A percentile compares a stretch with the other conserved stretches of the same genome.
These are phyloP conservation scores for Pluteus cervinus DNA, from an alignment of 768 basidiomycete species.

Conservation along the genomic window DNA sequence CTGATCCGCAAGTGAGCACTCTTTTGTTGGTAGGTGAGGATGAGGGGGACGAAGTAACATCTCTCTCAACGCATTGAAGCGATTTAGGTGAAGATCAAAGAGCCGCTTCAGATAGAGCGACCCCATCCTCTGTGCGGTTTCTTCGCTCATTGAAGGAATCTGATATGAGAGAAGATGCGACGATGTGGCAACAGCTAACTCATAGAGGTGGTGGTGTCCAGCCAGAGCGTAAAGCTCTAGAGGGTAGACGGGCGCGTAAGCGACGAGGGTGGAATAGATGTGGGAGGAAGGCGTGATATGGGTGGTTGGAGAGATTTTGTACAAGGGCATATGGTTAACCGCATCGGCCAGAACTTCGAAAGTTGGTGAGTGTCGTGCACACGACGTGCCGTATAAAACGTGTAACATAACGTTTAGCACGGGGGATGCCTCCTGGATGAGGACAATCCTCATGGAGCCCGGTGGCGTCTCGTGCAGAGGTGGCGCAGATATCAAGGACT, in stretches of 20 bases:
- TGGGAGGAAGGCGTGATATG: conserved; percentile 21
- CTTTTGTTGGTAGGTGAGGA: conserved; percentile 20
- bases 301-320: conserved; percentile 15
- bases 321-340: conserved; percentile 27
- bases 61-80: conserved; percentile 27
- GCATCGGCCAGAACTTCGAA: conserved; percentile 40
- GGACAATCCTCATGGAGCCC: conserved; percentile 26
- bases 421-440: conserved; percentile 35
- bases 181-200: conserved; percentile 32
- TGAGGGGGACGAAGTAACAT: conserved; percentile 23
- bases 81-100: conserved; percentile 28
- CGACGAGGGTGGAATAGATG: conserved; percentile 25
- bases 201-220: conserved; percentile 23
- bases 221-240: conserved; percentile 38
- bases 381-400: conserved; percentile 42
- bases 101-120: conserved; percentile 35
- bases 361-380: conserved; percentile 43
- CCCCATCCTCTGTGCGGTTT: conserved; percentile 31
- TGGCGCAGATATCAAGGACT: conserved; percentile 3
- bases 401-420: conserved; percentile 54
- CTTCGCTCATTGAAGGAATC: conserved; percentile 29
- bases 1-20: conserved; percentile 27
- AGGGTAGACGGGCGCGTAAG: conserved; percentile 27
- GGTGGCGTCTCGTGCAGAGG: too few relatives aligned
- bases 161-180: conserved; percentile 30